phyloP scores from a whole-genome alignment of 2,329 filamentous ascomycete genomes.

The Ascomycota sp. region DNA sequence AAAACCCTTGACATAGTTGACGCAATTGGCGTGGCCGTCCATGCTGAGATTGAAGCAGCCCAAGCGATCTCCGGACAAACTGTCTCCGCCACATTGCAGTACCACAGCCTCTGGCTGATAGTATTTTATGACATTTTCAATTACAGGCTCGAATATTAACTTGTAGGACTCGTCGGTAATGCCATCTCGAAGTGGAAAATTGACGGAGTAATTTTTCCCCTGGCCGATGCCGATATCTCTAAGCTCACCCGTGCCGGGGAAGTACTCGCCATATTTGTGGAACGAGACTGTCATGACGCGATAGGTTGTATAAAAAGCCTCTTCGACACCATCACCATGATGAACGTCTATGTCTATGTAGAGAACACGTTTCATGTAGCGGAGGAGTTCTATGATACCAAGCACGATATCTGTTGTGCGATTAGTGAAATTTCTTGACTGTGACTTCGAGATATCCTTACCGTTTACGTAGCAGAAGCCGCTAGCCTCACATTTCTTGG shows the following conservation, averaged over 20 bases:
- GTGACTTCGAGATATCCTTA: slow-evolving; percentile 17
- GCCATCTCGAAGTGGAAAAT: slow-evolving; percentile 78
- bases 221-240: slow-evolving; percentile 72
- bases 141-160: slow-evolving; percentile 78
- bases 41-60: slow-evolving; percentile 98
- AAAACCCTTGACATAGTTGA: slow-evolving; percentile 77
- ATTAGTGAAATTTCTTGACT: background rate
- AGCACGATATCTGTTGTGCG: slow-evolving; percentile 63
- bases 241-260: slow-evolving; percentile 77
- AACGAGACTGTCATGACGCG: slow-evolving; percentile 86
- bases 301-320: slow-evolving; percentile 83
- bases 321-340: slow-evolving; percentile 81
- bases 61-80: slow-evolving; percentile 77
- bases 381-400: slow-evolving; percentile 77
- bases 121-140: slow-evolving; percentile 66
- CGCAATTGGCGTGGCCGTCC: slow-evolving; percentile 84
- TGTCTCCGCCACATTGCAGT: slow-evolving; percentile 89
- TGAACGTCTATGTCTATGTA: slow-evolving; percentile 96
- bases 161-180: slow-evolving; percentile 83
- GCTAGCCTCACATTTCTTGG: slow-evolving; percentile 88
- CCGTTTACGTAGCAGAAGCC: slow-evolving; percentile 98
- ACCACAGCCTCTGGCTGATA: slow-evolving; percentile 86
- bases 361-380: slow-evolving; percentile 81
- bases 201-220: slow-evolving; percentile 77
- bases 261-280: slow-evolving; percentile 95